phyloP scores from a whole-genome alignment of 148 eudicot genomes.

The Chenopodium quinoa region DNA sequence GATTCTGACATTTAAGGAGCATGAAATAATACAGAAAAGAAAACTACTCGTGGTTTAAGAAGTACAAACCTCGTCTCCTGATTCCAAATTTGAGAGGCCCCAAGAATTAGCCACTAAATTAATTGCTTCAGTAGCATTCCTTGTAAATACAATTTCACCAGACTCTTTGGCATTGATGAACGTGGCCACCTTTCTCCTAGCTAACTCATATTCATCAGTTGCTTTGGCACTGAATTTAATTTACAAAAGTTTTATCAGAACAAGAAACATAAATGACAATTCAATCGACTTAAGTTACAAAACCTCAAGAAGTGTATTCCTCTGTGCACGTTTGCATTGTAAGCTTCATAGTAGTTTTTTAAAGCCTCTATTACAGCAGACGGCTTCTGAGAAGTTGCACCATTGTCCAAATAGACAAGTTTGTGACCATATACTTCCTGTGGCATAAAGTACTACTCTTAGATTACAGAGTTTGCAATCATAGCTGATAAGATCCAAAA shows the following conservation, averaged over 20 bases:
- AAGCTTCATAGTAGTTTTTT: constrained; percentile 66
- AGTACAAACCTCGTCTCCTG: constrained; percentile 73
- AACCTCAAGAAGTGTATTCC: constrained; percentile 92
- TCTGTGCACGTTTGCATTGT: constrained; percentile 92
- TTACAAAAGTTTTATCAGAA: constrained; percentile 7
- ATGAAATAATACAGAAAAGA: background rate
- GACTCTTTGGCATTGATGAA: constrained; percentile 76
- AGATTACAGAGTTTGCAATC: background rate
- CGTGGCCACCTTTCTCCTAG: constrained; percentile 79
- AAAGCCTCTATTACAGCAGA: constrained; percentile 64
- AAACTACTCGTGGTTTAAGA: background rate
- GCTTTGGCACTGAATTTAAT: constrained; percentile 70
- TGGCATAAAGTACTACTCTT: constrained; percentile 1
- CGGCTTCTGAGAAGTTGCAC: constrained; percentile 97
- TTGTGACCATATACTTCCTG: constrained; percentile 80
- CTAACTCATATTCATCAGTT: constrained; percentile 85
- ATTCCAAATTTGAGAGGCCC: constrained; percentile 71
- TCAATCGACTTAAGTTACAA: background rate
- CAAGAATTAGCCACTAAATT: constrained; percentile 91
- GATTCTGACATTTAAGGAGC: background rate
- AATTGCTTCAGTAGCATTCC: constrained; percentile 96
- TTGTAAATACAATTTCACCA: constrained; percentile 80
- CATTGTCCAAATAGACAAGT: constrained; percentile 90
- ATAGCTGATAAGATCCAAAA: background rate
- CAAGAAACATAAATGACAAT: background rate